A percentile compares a stretch with the other conserved stretches of the same genome.
Conservation (phyloP, 1,284 basidiomycete species). For the Apiotrichum sp. region DNA sequence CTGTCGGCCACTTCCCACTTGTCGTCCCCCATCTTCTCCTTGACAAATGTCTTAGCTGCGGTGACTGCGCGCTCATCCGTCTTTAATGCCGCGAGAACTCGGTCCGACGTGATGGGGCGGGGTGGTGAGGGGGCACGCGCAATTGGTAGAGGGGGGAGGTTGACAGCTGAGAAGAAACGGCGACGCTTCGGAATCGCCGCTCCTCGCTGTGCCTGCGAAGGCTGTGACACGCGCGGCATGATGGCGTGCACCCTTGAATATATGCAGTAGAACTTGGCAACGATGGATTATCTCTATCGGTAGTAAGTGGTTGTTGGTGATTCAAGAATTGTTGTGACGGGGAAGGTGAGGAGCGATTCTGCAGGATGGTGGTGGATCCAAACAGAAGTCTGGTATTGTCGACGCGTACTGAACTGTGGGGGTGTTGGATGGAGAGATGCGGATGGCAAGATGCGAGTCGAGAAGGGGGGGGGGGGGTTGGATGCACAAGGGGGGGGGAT, state of each 20-base stretch:
- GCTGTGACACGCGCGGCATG: too few relatives aligned
- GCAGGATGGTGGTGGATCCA: too few relatives aligned
- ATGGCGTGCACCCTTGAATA: too few relatives aligned
- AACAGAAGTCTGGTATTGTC: too few relatives aligned
- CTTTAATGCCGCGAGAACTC: conserved; percentile 16
- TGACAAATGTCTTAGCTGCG: conserved; percentile 17
- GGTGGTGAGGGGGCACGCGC: conserved; percentile 3
- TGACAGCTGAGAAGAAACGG: conserved; percentile 11
- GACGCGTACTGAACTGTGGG: too few relatives aligned
- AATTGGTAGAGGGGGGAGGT: conserved; percentile 8
- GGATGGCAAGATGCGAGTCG: not conserved
- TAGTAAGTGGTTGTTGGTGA: too few relatives aligned
- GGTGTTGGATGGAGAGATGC: too few relatives aligned
- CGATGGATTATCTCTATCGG: too few relatives aligned
- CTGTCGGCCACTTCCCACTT: conserved; percentile 8
- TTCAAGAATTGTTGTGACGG: too few relatives aligned
- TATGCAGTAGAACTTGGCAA: too few relatives aligned
- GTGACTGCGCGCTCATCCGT: conserved; percentile 9
- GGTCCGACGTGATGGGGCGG: conserved; percentile 10
- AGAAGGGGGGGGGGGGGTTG: not conserved
- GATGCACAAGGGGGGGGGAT: not conserved
- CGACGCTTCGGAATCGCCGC: conserved; percentile 4
- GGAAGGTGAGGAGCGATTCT: too few relatives aligned
- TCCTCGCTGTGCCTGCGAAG: too few relatives aligned
- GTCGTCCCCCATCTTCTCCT: conserved; percentile 18